Evolutionary conservation across 2,329 filamentous ascomycete genomes (phyloP), one percentile per base, ranked within the genome.

Genomic region (Lachnellula suecica): DNA sequence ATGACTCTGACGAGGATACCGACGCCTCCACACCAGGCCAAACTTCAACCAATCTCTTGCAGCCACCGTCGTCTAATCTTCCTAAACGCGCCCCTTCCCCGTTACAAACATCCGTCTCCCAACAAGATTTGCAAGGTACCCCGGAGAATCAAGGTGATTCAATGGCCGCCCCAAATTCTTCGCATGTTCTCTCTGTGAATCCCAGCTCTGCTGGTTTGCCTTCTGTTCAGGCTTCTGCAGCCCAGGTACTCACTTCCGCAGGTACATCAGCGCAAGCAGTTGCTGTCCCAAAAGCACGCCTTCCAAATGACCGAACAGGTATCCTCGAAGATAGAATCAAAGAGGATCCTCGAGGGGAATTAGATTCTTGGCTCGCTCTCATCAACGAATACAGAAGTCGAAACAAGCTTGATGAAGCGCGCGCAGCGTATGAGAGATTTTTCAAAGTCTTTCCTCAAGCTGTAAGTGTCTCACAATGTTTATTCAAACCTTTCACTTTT

Each of bases 291-390:
- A 69, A 68, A 55, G 67, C 66, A 37, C 64, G 67, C 31, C 62
- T 70, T 44, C 66, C 67, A 25, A 65, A 70, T 63, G 67, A 70
- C 49, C 63, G 56, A 54, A 66, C 57, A 47, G 67, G 67, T 43
- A 66, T 68, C 49, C 79, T 97, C 66, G 93, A 99, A 75, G 89
- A 94, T 69, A 86, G 93, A 66, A 88, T 97, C 69, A 87, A 88
- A 68, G 89, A 97, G 66, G 94, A 99, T 67, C 89, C 93, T 15
- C 88, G 91, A 64, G 94, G 93, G 66, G 92, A 97, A 63, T 83
- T 94, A 71, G 89, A 94, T 68, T 91, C 93, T 27, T 99, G 94
- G 94, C 75, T 95, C 64, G 82, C 83, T 59, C 79, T 99, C 67
- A 93, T 99, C 68, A 82, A 83, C 60, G 91, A 97, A 68, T 84